Evolutionary conservation across 306 rosid genomes (phyloP).

Genomic region (Herpetospermum pedunculosum): DNA sequence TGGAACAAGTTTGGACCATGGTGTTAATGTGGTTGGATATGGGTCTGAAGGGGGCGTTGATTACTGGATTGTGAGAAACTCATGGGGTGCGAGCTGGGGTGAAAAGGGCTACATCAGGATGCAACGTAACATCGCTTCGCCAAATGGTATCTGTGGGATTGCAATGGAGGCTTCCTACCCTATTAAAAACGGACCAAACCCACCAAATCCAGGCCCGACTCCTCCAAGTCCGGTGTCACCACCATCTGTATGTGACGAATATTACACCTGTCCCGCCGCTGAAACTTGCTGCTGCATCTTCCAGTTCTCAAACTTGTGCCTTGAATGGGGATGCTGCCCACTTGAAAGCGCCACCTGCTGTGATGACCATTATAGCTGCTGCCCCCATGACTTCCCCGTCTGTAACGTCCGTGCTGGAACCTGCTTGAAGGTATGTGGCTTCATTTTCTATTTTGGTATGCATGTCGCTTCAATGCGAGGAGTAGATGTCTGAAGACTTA

Average conservation of each 20-base stretch:
- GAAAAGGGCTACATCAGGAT: slow-evolving; percentile 61
- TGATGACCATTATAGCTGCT: slow-evolving; percentile 79
- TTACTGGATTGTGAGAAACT: slow-evolving; percentile 75
- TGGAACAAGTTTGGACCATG: slow-evolving; percentile 71
- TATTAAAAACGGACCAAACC: slow-evolving; percentile 51
- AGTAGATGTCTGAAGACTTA: not conserved
- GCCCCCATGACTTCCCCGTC: slow-evolving; percentile 72
- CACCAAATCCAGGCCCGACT: slow-evolving; percentile 83
- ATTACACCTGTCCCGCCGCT: slow-evolving; percentile 40
- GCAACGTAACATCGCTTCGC: slow-evolving; percentile 51
- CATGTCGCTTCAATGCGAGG: not conserved
- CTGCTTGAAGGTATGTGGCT: slow-evolving; percentile 43
- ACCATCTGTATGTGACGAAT: slow-evolving; percentile 62
- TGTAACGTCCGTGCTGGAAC: slow-evolving; percentile 44
- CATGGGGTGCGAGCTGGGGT: slow-evolving; percentile 85
- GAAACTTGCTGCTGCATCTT: slow-evolving; percentile 81
- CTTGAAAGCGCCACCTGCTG: slow-evolving; percentile 92
- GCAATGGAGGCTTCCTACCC: slow-evolving; percentile 70
- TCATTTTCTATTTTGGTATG: not conserved
- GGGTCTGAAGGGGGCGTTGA: slow-evolving; percentile 61
- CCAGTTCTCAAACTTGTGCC: slow-evolving; percentile 34
- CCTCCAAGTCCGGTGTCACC: slow-evolving; percentile 85
- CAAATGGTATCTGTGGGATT: slow-evolving; percentile 59
- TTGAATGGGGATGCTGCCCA: slow-evolving; percentile 91
- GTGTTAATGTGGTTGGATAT: slow-evolving; percentile 68